Base-by-base conservation (phyloP, 495 filamentous ascomycete species). In the Hypoxylon subgilvum region DNA sequence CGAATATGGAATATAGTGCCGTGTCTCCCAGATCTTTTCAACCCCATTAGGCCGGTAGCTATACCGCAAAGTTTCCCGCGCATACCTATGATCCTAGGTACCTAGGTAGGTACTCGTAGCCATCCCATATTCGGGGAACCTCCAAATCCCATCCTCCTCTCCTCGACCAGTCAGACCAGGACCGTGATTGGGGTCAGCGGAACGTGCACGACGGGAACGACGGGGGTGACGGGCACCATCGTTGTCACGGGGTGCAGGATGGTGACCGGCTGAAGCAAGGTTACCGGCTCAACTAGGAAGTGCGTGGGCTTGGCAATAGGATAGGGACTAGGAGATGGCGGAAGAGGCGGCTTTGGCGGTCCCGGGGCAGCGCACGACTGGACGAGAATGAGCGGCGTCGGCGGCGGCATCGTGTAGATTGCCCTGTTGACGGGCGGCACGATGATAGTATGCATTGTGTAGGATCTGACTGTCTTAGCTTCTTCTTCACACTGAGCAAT, bases 351-450 rank as follows among this genome's bases (percentile, higher is more conserved):
- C 5, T 7, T 34, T 17, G 53, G 44, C 19, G 53, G 53, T 2
- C 44, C 53, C 6, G 53, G 44, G 6, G 53, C 44, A 5, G 53
- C 10, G 44, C 7, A 9, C 4, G n/a, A 40, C 32, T 12, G 38
- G 12, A 2, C n/a, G 18, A n/a, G 32, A 27, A 27, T 27, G 3
- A n/a, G 38, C 3, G 23, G 50, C 2, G 22, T 9, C 6, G 43
- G 57, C 5, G 53, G 53, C 2, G 57, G 43, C 18, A 49, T 31
- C 14, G 30, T 41, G 50, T 54, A 61, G 57, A 53, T 44, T 27
- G 49, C 27, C 21, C 50, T 16, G 49, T 42, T 53, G 19, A 48
- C 13, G 8, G 35, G 42, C 2, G 57, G 44, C 30, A 48, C 49
- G 43, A 61, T 25, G 28, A 61, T 19, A 10, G 31, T 25, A 8